These are phyloP conservation scores for Colletotrichum tanaceti DNA, from an alignment of 2,329 filamentous ascomycete genomes.

Conservation along the genomic window DNA sequence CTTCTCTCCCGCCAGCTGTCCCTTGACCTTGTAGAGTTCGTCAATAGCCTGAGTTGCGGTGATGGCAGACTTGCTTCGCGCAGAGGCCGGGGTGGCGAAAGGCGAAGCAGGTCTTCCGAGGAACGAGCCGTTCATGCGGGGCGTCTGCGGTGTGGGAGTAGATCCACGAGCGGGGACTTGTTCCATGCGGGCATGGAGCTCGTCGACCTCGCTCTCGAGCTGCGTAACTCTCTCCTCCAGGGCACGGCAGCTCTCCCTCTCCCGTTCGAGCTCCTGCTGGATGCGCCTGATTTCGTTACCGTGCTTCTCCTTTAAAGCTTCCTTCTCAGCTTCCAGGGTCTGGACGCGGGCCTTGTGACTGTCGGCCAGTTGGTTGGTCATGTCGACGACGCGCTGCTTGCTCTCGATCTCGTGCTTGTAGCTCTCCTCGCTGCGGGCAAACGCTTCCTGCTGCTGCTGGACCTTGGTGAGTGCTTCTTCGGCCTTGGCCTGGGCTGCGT, in stretches of 20 bases:
- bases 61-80: slow-evolving; percentile 66
- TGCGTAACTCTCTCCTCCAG: slow-evolving; percentile 62
- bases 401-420: slow-evolving; percentile 89
- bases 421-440: slow-evolving; percentile 83
- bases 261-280: slow-evolving; percentile 67
- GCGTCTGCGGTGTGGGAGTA: slow-evolving; percentile 69
- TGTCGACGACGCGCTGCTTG: slow-evolving; percentile 81
- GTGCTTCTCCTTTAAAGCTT: slow-evolving; percentile 71
- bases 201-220: slow-evolving; percentile 66
- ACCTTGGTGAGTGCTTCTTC: slow-evolving; percentile 86
- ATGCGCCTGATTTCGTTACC: slow-evolving; percentile 69
- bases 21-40: slow-evolving; percentile 75
- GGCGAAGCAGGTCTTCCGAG: slow-evolving; percentile 67
- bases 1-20: slow-evolving; percentile 78
- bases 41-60: slow-evolving; percentile 73
- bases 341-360: slow-evolving; percentile 77
- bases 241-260: slow-evolving; percentile 59
- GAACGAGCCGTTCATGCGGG: slow-evolving; percentile 67
- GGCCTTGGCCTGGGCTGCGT: slow-evolving; percentile 85
- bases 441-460: slow-evolving; percentile 86
- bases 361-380: slow-evolving; percentile 80
- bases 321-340: slow-evolving; percentile 75
- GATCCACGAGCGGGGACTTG: slow-evolving; percentile 58
- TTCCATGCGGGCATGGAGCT: slow-evolving; percentile 62
- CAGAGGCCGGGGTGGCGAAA: slow-evolving; percentile 70